Evolutionary conservation across 2,329 filamentous ascomycete genomes (phyloP), one percentile per base, ranked within the genome.

Genomic region (Alternaria metachromatica): DNA sequence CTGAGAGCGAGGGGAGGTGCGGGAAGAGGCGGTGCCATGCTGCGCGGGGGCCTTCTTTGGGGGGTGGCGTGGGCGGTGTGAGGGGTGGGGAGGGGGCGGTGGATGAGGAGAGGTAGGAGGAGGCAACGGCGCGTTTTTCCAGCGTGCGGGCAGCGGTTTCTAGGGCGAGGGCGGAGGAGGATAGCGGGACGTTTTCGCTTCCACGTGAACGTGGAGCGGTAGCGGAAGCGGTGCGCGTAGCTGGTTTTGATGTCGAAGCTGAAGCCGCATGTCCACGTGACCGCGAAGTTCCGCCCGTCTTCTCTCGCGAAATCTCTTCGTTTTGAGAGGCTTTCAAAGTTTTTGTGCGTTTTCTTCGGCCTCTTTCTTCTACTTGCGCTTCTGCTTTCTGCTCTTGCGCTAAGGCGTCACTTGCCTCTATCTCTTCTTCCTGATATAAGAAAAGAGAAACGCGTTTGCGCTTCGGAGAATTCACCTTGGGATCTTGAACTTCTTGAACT

Each of bases 81-180:
- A n/a, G n/a, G n/a, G n/a, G n/a, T n/a, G n/a, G n/a, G n/a, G n/a
- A n/a, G n/a, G n/a, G 26, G 25, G 25, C 21, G 26, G 26, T n/a
- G 33, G 33, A 10, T n/a, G 33, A 9, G 33, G 37, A 41, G 37
- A 18, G 7, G 13, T 12, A 37, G 4, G 33, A 5, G 15, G 33
- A n/a, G 33, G 33, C 4, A 0, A 2, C 7, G 15, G 15, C 1
- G 15, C 33, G 33, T 2, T 1, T 0, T 0, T 2, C 15, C 0
- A 41, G 15, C 0, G 8, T 18, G 37, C 15, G 37, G 37, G 37
- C 15, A 1, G 37, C 37, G 37, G n/a, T 41, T 41, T 41, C 37
- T 18, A 41, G 37, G 1, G 37, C 37, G 8, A 11, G n/a, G 9
- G 37, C 37, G 3, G 37, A 41, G 1, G 33, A 5, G 0, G 33